phyloP scores from a whole-genome alignment of 2,329 filamentous ascomycete genomes.

The Pyrenochaeta sp. region DNA sequence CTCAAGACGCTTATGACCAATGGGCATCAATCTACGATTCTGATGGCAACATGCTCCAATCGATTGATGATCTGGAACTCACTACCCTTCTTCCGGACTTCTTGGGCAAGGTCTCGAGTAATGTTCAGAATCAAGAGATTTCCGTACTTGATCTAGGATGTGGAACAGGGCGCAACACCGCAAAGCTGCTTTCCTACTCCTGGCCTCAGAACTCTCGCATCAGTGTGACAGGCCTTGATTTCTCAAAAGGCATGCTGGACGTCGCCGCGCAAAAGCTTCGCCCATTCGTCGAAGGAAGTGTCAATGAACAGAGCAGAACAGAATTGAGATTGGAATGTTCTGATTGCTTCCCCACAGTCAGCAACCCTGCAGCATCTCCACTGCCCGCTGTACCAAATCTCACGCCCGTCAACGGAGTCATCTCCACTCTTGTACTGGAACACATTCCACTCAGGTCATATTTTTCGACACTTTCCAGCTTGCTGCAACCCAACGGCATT shows the following conservation, averaged over 20 bases:
- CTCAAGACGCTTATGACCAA: constrained; percentile 57
- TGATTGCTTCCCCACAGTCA: constrained; percentile 41
- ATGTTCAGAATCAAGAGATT: constrained; percentile 20
- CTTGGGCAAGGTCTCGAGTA: constrained; percentile 42
- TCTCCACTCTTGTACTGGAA: constrained; percentile 71
- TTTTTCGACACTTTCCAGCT: constrained; percentile 57
- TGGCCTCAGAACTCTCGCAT: constrained; percentile 31
- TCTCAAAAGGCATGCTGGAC: constrained; percentile 65
- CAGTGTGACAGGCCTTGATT: constrained; percentile 64
- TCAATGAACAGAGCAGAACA: neutral
- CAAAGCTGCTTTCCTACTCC: constrained; percentile 56
- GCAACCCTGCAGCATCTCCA: constrained; percentile 27
- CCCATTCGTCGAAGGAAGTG: neutral
- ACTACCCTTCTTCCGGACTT: constrained; percentile 60
- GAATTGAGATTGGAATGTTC: constrained; percentile 30
- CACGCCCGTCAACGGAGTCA: constrained; percentile 54
- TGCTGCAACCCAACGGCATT: constrained; percentile 58
- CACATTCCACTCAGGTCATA: constrained; percentile 64
- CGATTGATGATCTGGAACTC: constrained; percentile 68
- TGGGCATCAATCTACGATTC: constrained; percentile 69
- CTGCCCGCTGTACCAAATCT: constrained; percentile 15
- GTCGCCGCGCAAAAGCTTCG: constrained; percentile 56
- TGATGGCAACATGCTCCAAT: constrained; percentile 72
- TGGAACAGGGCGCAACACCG: constrained; percentile 71
- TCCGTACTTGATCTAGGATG: constrained; percentile 70